Evolutionary conservation across 345 rosid genomes (phyloP).

Genomic region (Xanthoceras sorbifolium): DNA sequence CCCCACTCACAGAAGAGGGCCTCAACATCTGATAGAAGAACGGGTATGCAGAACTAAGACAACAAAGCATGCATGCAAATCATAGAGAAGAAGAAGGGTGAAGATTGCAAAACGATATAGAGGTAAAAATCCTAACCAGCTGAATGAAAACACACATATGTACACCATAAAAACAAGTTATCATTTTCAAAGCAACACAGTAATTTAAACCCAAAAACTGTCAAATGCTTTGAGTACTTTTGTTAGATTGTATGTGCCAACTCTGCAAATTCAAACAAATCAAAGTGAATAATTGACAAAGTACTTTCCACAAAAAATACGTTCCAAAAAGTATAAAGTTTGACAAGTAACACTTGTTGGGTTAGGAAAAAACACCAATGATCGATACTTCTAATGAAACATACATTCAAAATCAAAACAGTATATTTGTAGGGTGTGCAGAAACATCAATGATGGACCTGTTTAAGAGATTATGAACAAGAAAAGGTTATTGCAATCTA

Average conservation of each 20-base stretch:
- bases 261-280: not conserved
- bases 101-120: too few species aligned
- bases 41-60: not conserved
- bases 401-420: too few species aligned
- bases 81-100: too few species aligned
- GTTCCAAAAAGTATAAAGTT: not conserved
- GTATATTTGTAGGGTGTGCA: not conserved
- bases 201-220: not conserved
- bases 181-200: not conserved
- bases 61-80: too few species aligned
- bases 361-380: too few species aligned
- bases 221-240: too few species aligned
- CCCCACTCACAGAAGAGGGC: not conserved
- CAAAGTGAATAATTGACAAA: not conserved
- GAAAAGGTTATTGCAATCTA: not conserved
- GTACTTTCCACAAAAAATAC: too few species aligned
- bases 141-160: too few species aligned
- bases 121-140: too few species aligned
- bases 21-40: not conserved
- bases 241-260: not conserved
- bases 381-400: too few species aligned
- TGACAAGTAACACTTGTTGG: not conserved
- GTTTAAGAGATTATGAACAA: not conserved
- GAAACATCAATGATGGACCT: not conserved
- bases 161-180: too few species aligned